phyloP scores from a whole-genome alignment of 108 stramenopile genomes.

The Cyclotella atomus region DNA sequence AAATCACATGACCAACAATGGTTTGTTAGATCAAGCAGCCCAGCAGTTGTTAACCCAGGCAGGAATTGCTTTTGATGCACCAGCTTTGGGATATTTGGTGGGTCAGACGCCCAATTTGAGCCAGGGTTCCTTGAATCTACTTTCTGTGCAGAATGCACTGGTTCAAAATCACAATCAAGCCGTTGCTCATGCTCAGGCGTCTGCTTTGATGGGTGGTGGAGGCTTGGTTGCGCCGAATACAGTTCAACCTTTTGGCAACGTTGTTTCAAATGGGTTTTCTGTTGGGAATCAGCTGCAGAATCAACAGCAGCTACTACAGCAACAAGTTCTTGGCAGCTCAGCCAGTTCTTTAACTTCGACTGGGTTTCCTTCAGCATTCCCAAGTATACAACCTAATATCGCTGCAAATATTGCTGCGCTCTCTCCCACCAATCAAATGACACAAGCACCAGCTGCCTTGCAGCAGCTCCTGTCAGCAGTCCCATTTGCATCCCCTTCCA shows the following conservation, averaged over 20 bases:
- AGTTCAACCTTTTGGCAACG: not conserved
- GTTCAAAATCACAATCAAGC: slow-evolving; percentile 23
- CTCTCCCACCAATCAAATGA: not conserved
- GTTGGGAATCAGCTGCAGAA: not conserved
- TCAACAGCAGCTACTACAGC: not conserved
- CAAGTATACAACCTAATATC: not conserved
- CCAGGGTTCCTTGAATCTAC: not conserved
- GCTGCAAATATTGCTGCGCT: not conserved
- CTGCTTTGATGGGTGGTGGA: not conserved
- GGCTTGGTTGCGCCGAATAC: not conserved
- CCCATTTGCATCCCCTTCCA: slow-evolving; percentile 1
- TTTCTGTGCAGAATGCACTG: slow-evolving; percentile 6
- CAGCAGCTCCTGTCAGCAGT: not conserved
- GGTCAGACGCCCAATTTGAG: not conserved
- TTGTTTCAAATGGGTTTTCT: slow-evolving; percentile 1
- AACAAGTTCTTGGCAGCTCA: not conserved
- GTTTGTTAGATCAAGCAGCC: slow-evolving; percentile 2
- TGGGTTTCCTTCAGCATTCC: not conserved
- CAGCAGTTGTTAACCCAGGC: too few species aligned
- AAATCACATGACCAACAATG: not conserved
- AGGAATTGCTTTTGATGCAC: not conserved
- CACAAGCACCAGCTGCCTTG: not conserved
- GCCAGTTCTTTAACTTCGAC: not conserved
- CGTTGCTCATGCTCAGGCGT: slow-evolving; percentile 5
- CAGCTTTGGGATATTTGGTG: not conserved